Conservation (phyloP, 163 green algal genomes). For the Chloroidium sp. region DNA sequence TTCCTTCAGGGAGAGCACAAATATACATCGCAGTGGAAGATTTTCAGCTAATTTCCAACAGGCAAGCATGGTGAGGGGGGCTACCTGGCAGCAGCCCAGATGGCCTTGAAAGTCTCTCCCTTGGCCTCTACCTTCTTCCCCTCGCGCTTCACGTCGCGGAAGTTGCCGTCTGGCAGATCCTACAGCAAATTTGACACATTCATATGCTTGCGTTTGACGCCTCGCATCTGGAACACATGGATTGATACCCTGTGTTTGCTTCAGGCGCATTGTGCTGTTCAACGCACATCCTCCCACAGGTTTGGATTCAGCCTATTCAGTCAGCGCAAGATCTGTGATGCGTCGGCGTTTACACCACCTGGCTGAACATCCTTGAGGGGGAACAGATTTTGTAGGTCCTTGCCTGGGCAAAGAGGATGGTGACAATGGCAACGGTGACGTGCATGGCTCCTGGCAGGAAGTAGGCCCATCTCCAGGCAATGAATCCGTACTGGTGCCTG, state of each 20-base stretch:
- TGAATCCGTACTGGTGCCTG: constrained; percentile 27
- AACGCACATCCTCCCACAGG: no score
- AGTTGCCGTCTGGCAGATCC: constrained; percentile 73
- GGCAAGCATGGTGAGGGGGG: no score
- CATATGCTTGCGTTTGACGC: no score
- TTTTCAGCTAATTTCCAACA: no score
- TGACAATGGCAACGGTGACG: constrained; percentile 59
- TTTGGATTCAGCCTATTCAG: no score
- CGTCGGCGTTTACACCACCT: no score
- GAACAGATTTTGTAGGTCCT: no score
- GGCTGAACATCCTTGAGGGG: no score
- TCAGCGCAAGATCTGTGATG: no score
- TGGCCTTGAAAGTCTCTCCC: background rate
- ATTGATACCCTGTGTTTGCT: no score
- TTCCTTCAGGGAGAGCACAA: constrained; percentile 3
- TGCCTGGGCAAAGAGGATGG: constrained; percentile 45
- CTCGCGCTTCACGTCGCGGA: constrained; percentile 31
- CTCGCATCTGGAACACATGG: no score
- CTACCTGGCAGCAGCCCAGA: background rate
- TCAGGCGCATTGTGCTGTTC: no score
- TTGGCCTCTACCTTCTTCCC: constrained; percentile 46
- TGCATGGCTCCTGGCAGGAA: constrained; percentile 79
- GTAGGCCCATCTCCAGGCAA: constrained; percentile 84
- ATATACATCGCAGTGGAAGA: background rate
- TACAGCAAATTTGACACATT: constrained; percentile 3